These are phyloP conservation scores for Calonectria hawksworthii DNA, from an alignment of 2,329 filamentous ascomycete genomes.

Conservation along the genomic window DNA sequence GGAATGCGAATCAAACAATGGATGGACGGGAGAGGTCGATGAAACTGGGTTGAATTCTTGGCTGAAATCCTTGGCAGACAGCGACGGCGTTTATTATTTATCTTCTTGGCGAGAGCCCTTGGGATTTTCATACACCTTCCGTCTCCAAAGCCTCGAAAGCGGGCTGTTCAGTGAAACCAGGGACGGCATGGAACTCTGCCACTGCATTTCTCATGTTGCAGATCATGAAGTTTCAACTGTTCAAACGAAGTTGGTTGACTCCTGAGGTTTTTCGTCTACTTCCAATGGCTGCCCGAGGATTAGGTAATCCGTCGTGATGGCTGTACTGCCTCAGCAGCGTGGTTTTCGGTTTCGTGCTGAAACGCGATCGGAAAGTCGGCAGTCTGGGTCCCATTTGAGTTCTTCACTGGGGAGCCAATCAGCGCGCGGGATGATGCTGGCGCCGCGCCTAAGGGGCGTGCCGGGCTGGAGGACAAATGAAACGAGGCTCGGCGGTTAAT, in stretches of 20 bases:
- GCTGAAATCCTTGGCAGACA: conserved; percentile 14
- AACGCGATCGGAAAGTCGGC: conserved; percentile 15
- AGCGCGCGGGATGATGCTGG: background rate
- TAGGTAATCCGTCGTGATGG: background rate
- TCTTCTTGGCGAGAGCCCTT: conserved; percentile 32
- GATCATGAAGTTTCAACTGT: conserved; percentile 3
- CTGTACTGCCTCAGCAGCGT: background rate
- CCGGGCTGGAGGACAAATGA: background rate
- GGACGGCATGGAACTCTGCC: background rate
- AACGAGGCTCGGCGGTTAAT: background rate
- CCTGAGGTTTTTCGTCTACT: background rate
- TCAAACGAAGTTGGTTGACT: background rate
- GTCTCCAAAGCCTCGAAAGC: conserved; percentile 46
- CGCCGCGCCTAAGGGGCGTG: background rate
- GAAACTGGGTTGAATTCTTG: background rate
- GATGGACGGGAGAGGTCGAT: background rate
- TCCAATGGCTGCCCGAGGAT: background rate
- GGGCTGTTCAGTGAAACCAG: background rate
- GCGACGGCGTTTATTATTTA: background rate
- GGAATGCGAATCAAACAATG: background rate
- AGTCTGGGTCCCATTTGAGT: background rate
- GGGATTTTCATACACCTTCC: conserved; percentile 8
- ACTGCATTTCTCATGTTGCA: conserved; percentile 7
- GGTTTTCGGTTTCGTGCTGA: background rate
- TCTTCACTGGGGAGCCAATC: background rate